These are phyloP conservation scores for Pyricularia pennisetigena DNA, from an alignment of 2,329 filamentous ascomycete genomes.

Conservation along the genomic window DNA sequence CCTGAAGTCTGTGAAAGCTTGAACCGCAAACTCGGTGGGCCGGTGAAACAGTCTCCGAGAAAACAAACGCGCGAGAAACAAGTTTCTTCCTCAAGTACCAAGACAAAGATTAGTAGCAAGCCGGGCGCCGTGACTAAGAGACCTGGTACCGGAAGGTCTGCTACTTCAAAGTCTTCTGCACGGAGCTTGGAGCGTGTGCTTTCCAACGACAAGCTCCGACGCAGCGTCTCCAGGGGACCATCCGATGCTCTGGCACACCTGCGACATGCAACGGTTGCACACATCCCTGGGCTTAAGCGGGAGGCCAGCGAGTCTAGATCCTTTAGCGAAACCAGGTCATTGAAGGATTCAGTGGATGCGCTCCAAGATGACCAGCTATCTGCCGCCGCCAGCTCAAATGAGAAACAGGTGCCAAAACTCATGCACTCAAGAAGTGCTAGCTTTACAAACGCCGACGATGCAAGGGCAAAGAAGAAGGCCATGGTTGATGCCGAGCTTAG, in stretches of 20 bases:
- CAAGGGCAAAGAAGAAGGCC: constrained; percentile 55
- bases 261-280: constrained; percentile 57
- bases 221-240: constrained; percentile 46
- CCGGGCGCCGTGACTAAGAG: constrained; percentile 44
- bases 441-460: constrained; percentile 39
- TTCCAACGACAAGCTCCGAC: constrained; percentile 47
- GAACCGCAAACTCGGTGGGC: constrained; percentile 68
- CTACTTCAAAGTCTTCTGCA: constrained; percentile 29
- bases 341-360: constrained; percentile 31
- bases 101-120: constrained; percentile 29
- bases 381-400: background rate
- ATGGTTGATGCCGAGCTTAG: constrained; percentile 60
- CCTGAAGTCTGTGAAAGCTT: constrained; percentile 60
- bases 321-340: constrained; percentile 31
- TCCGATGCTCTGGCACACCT: constrained; percentile 51
- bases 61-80: constrained; percentile 27
- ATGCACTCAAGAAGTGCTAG: constrained; percentile 31
- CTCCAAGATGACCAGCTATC: background rate
- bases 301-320: constrained; percentile 50
- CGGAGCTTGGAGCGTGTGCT: constrained; percentile 52
- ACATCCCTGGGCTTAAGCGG: constrained; percentile 53
- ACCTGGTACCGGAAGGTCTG: constrained; percentile 26
- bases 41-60: constrained; percentile 45
- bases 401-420: constrained; percentile 8
- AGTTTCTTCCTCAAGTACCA: constrained; percentile 23